A percentile compares a stretch with the other conserved stretches of the same genome.
Conservation (phyloP, 148 eudicot genomes). For the Cornus suecica region DNA sequence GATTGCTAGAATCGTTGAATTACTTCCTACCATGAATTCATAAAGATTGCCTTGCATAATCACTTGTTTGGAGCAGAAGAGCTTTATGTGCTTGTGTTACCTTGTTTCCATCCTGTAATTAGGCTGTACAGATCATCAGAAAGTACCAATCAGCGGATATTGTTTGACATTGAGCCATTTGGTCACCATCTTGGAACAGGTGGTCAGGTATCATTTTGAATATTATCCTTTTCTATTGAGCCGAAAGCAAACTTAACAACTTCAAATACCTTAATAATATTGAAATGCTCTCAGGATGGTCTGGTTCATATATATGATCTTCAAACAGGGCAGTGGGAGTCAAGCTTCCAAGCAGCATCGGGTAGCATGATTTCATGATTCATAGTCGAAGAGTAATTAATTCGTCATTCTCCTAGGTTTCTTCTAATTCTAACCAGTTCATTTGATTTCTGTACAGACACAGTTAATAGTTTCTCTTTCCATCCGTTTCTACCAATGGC, state of each 20-base stretch:
- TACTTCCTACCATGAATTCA: no score
- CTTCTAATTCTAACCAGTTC: slow-evolving; percentile 1
- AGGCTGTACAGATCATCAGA: slow-evolving; percentile 92
- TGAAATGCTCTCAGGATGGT: slow-evolving; percentile 61
- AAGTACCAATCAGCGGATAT: slow-evolving; percentile 86
- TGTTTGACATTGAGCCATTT: slow-evolving; percentile 81
- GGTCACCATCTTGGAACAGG: slow-evolving; percentile 96
- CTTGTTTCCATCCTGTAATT: slow-evolving; percentile 8
- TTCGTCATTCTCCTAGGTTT: background rate
- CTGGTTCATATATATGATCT: slow-evolving; percentile 88
- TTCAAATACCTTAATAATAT: background rate
- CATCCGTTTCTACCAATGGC: slow-evolving; percentile 96
- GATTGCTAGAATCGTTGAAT: no score
- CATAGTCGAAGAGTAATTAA: background rate
- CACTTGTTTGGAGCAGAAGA: background rate
- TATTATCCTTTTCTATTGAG: slow-evolving; percentile 3
- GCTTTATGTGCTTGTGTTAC: slow-evolving; percentile 14
- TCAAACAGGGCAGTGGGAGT: slow-evolving; percentile 93
- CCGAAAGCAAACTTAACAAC: background rate
- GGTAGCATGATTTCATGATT: slow-evolving; percentile 36
- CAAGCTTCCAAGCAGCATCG: slow-evolving; percentile 88
- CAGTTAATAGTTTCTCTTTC: slow-evolving; percentile 84
- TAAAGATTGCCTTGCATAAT: background rate
- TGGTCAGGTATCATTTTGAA: slow-evolving; percentile 66
- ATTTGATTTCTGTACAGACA: slow-evolving; percentile 50